Evolutionary conservation across 2,329 filamentous ascomycete genomes (phyloP).

Genomic region (Cercospora janseana): DNA sequence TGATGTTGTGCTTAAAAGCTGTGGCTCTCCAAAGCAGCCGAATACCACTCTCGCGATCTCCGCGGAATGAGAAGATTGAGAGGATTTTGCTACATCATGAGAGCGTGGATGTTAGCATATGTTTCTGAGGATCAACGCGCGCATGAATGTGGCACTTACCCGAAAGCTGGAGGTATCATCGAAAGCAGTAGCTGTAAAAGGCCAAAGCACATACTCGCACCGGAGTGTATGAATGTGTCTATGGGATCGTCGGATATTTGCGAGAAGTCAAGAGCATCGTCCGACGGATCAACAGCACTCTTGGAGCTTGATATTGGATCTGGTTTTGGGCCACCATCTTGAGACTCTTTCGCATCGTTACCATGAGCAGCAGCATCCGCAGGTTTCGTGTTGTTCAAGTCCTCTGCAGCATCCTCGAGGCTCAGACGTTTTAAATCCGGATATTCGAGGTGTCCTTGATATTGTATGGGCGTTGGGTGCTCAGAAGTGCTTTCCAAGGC

Average conservation of each 20-base stretch:
- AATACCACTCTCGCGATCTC: constrained; percentile 79
- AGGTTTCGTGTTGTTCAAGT: constrained; percentile 1
- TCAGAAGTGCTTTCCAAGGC: constrained; percentile 52
- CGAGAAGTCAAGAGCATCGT: constrained; percentile 57
- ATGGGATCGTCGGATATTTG: constrained; percentile 67
- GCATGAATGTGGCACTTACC: too few relatives aligned
- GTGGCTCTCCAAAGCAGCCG: constrained; percentile 88
- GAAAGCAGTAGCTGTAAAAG: constrained; percentile 83
- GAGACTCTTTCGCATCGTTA: background rate
- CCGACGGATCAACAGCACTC: constrained; percentile 24
- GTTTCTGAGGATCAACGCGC: too few relatives aligned
- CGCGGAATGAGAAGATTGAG: constrained; percentile 84
- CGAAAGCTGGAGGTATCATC: constrained; percentile 87
- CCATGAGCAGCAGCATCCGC: background rate
- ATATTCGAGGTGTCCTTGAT: constrained; percentile 48
- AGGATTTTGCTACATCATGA: too few relatives aligned
- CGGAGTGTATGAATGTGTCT: constrained; percentile 86
- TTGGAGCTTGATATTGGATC: background rate
- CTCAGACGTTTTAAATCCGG: constrained; percentile 30
- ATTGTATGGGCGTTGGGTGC: constrained; percentile 47
- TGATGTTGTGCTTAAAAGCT: constrained; percentile 74
- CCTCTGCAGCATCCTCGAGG: constrained; percentile 25
- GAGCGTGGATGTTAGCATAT: too few relatives aligned
- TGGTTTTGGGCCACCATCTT: background rate
- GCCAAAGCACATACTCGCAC: constrained; percentile 85